Conservation (phyloP, 768 basidiomycete genomes). For the Russula brevipes region DNA sequence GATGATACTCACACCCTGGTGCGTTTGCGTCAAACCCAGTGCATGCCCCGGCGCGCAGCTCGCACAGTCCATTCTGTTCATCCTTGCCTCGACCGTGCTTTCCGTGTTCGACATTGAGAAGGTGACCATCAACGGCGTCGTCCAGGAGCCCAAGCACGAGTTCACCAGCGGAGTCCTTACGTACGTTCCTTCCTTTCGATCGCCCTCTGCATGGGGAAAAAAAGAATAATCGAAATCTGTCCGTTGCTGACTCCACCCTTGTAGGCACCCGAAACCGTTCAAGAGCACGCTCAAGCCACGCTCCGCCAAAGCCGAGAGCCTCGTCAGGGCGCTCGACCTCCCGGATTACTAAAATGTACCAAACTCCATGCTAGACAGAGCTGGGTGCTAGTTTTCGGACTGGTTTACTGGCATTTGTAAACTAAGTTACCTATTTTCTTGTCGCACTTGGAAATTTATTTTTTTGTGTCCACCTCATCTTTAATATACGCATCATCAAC, state of each 20-base stretch:
- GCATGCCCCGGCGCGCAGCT: conserved; percentile 25
- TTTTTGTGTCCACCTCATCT: no score
- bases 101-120: conserved; percentile 24
- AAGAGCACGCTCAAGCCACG: conserved; percentile 26
- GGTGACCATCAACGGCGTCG: conserved; percentile 18
- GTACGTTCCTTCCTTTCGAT: conserved; percentile 6
- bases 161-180: conserved; percentile 23
- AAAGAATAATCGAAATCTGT: no score
- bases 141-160: conserved; percentile 19
- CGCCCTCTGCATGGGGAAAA: no score
- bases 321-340: conserved; percentile 19
- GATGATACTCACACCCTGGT: neutral
- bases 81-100: conserved; percentile 23
- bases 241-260: neutral
- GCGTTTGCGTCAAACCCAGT: neutral
- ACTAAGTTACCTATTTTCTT: no score
- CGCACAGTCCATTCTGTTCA: conserved; percentile 25
- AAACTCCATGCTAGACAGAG: no score
- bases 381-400: no score
- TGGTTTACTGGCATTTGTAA: no score
- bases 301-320: conserved; percentile 20
- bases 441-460: no score
- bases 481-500: no score
- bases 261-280: conserved; percentile 28
- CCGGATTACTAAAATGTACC: neutral